Base-by-base conservation (phyloP, 108 stramenopile genomes). In the Nitzschia sp. region DNA sequence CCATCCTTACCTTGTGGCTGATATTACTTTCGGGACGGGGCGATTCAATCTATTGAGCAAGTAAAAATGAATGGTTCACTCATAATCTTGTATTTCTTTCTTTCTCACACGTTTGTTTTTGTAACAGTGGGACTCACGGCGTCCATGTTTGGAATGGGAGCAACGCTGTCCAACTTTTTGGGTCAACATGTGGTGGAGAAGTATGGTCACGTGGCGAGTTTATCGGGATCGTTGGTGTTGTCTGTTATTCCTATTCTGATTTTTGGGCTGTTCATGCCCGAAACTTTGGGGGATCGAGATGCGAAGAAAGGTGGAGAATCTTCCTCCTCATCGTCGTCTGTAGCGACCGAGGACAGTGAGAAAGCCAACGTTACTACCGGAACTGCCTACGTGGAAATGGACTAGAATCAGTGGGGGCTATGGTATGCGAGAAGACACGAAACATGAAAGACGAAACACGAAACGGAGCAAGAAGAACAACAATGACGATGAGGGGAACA, bases 1-100 rank as follows among this genome's bases (percentile, higher is more conserved):
- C 27, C 93, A 94, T 68, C 93, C 93, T 1, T 91, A 85, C 45
- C 77, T 94, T 60, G 88, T 94, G 16, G 89, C 88, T 13, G 93
- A 94, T 63, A 89, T 94, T 25, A 86, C 93, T 11, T 94, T 94
- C 80, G 93, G 93, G 27, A 83, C 85, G 8, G 93, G 93, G 17
- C 74, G 93, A 59, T 94, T 94, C 82, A 94, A 94, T 77, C 76
- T 91, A 2, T 36, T 94, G 35, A 92, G 87, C 85, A 71, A 75
- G 87, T 85, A 8, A 8, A 6, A 2, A 25, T 62, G 25, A 2
- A 13, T 13, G 6, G 38, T 41, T 41, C 38, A 6, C 38, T 21
- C 48, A 50, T 19, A 50, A 22, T n/a, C 48, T 44, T 65, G 28
- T 35, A 29, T 46, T 66, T 27, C 19, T 35, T 59, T 19, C 55